phyloP scores from a whole-genome alignment of 1,284 basidiomycete species.

The Kalmanozyma brasiliensis region DNA sequence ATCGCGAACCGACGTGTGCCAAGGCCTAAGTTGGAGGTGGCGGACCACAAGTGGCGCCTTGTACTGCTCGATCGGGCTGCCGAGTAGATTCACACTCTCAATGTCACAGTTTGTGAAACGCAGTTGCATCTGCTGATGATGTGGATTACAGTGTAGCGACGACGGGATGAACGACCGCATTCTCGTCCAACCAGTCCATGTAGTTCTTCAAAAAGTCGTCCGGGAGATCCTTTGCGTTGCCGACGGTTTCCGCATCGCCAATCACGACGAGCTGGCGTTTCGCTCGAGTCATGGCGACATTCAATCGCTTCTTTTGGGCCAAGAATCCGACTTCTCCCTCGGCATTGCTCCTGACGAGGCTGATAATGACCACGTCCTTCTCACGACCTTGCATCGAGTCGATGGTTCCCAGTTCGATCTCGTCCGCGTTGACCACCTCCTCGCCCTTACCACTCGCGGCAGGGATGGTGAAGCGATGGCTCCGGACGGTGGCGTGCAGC shows the following conservation, averaged over 20 bases:
- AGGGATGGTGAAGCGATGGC: slow-evolving; percentile 9
- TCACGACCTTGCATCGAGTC: slow-evolving; percentile 66
- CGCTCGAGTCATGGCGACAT: slow-evolving; percentile 66
- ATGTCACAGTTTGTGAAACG: background rate
- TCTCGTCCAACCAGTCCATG: slow-evolving; percentile 86
- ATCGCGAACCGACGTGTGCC: slow-evolving; percentile 32
- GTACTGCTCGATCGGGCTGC: slow-evolving; percentile 26
- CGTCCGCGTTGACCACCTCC: slow-evolving; percentile 15
- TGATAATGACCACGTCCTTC: slow-evolving; percentile 63
- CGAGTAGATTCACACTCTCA: background rate
- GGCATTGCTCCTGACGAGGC: slow-evolving; percentile 58
- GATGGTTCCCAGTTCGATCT: slow-evolving; percentile 61
- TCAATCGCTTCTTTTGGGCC: slow-evolving; percentile 59
- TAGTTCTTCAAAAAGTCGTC: slow-evolving; percentile 72
- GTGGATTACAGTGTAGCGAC: slow-evolving; percentile 20
- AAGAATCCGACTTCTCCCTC: slow-evolving; percentile 61
- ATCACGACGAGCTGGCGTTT: slow-evolving; percentile 63
- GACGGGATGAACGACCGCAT: slow-evolving; percentile 78
- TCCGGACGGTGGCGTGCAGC: slow-evolving; percentile 72
- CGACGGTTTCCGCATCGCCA: slow-evolving; percentile 61
- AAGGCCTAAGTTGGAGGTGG: slow-evolving; percentile 21
- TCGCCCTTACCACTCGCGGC: background rate
- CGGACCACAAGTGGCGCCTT: slow-evolving; percentile 30
- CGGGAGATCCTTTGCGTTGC: slow-evolving; percentile 28
- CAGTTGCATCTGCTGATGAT: too few relatives aligned